Evolutionary conservation across 2,329 filamentous ascomycete species (phyloP).

Genomic region (Cladophialophora yegresii): DNA sequence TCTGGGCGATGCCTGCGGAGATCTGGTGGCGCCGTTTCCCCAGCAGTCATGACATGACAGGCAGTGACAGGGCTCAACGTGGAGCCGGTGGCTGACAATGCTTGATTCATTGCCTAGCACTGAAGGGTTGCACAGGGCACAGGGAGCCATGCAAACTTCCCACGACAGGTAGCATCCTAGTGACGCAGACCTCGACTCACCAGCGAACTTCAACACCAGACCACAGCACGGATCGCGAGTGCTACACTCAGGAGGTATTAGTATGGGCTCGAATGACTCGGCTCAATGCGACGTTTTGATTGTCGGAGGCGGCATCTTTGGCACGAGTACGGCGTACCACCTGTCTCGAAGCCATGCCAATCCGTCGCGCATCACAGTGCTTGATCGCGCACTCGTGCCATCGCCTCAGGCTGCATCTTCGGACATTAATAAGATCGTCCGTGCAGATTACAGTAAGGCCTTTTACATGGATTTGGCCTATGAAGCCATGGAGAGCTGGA

Average conservation of each 20-base stretch:
- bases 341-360: conserved; percentile 47
- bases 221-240: too few relatives aligned
- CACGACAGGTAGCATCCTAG: too few relatives aligned
- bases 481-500: conserved; percentile 66
- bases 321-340: conserved; percentile 66
- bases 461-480: conserved; percentile 66
- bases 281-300: conserved; percentile 49
- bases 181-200: too few relatives aligned
- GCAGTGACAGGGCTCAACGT: background rate
- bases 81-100: background rate
- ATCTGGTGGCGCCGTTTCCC: background rate
- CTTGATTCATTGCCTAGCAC: background rate
- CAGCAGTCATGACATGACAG: background rate
- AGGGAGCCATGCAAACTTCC: too few relatives aligned
- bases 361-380: conserved; percentile 55
- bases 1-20: background rate
- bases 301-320: conserved; percentile 66
- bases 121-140: background rate
- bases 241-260: background rate
- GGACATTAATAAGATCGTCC: conserved; percentile 73
- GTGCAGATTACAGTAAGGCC: conserved; percentile 67
- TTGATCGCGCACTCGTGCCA: conserved; percentile 59
- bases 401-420: conserved; percentile 63
- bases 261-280: conserved; percentile 8
- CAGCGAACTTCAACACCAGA: too few relatives aligned